Base-by-base conservation (phyloP, 2,329 filamentous ascomycete species). In the Grosmannia huntii region DNA sequence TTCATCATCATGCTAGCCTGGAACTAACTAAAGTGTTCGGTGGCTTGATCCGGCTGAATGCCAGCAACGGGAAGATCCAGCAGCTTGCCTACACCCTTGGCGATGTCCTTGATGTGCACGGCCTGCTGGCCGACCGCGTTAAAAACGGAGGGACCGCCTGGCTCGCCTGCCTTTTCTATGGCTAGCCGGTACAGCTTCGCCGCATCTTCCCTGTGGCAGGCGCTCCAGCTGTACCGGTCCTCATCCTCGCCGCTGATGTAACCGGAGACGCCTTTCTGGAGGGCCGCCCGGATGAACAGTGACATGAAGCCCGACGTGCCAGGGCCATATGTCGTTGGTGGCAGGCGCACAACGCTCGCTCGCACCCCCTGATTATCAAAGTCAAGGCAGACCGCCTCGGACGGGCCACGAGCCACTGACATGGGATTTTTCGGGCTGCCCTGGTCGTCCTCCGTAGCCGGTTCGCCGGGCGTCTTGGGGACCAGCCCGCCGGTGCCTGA, bases 241-340 rank as follows among this genome's bases (percentile, higher is more conserved):
- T 72, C 68, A 9, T 74, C 61, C 9, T 36, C 14, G 0, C 71
- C 73, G 12, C 72, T 68, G 10, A 74, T 60, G 59, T 73, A 75
- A 0, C 64, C 64, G 0, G 68, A 64, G 10, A 64, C 63, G 10
- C 69, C 69, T 5, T 63, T 66, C 49, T 67, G 58, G 2, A 61
- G 60, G 2, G 71, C 71, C 6, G 66, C 51, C 6, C 54, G 50
- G 6, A 68, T 62, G 5, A 73, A 56, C 44, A 55, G 56, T 4
- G 64, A 54, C 16, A 68, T 62, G 54, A 75, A 72, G 0, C 67
- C 68, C 2, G 62, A 60, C 51, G 69, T 65, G 14, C 67, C 69
- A 6, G 66, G 57, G 5, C 70, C 74, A 57, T 76, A 73, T 1
- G 68, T 68, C 6, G 68, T 69, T 3, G 72, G 71, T 1, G 73